Percentiles rank a stretch among this genome's conserved stretches.
phyloP scores from a whole-genome alignment of 495 filamentous ascomycete genomes.

The Sporormia fimetaria region DNA sequence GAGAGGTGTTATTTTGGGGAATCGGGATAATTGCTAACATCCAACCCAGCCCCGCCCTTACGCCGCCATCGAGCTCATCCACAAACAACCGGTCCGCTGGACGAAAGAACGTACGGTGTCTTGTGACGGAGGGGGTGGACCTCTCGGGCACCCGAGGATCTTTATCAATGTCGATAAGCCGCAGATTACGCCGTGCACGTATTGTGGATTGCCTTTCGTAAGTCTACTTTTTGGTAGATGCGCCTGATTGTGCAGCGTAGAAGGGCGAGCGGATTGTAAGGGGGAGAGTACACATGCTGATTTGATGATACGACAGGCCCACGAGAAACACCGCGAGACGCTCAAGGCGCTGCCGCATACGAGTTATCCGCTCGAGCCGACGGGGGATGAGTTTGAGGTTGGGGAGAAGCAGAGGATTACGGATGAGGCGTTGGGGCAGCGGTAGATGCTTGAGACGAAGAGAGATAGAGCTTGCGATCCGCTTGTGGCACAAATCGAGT shows the following conservation, averaged over 20 bases:
- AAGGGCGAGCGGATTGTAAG: too few relatives aligned
- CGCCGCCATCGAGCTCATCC: slow-evolving; percentile 89
- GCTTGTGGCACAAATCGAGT: too few relatives aligned
- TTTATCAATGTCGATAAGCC: slow-evolving; percentile 98
- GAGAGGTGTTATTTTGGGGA: too few relatives aligned
- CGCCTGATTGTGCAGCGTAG: too few relatives aligned
- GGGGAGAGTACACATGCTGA: background rate
- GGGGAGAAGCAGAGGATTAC: slow-evolving; percentile 30
- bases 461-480: background rate
- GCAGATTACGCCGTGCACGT: slow-evolving; percentile 76
- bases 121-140: slow-evolving; percentile 90
- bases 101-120: slow-evolving; percentile 65
- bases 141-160: slow-evolving; percentile 80
- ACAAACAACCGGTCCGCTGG: slow-evolving; percentile 91
- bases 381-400: slow-evolving; percentile 30
- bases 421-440: slow-evolving; percentile 34
- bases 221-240: slow-evolving; percentile 38
- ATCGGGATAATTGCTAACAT: slow-evolving; percentile 3
- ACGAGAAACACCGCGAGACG: slow-evolving; percentile 72
- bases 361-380: slow-evolving; percentile 56
- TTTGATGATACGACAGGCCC: slow-evolving; percentile 46
- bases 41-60: slow-evolving; percentile 62
- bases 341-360: slow-evolving; percentile 69
- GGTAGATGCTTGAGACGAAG: slow-evolving; percentile 20
- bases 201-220: slow-evolving; percentile 94